Percentiles rank a stretch among this genome's conserved stretches.
phyloP scores from a whole-genome alignment of 192 early-diverging fungal genomes.

The Diversispora epigaea region DNA sequence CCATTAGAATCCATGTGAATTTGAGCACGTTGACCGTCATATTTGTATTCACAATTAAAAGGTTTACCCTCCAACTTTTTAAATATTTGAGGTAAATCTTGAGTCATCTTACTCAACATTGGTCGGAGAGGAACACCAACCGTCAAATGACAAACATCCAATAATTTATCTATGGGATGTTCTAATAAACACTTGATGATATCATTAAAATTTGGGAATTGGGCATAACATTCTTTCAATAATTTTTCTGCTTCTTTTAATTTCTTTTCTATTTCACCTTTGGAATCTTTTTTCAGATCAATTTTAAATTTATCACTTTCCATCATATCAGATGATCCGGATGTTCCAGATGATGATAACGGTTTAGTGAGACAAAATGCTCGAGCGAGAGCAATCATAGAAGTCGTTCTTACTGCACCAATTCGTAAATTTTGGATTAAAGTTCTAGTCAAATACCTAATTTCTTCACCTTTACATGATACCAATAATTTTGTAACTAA shows the following conservation, averaged over 20 bases:
- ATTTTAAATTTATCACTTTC: conserved; percentile 24
- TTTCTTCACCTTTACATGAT: conserved; percentile 45
- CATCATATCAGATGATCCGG: too few species aligned
- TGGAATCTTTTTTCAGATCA: conserved; percentile 43
- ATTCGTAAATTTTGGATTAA: conserved; percentile 78
- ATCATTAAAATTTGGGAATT: conserved; percentile 77
- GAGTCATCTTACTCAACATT: conserved; percentile 89
- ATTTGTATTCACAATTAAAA: conserved; percentile 90
- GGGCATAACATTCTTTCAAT: conserved; percentile 56
- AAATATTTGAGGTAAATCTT: conserved; percentile 74
- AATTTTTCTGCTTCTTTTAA: conserved; percentile 47
- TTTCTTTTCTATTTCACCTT: conserved; percentile 20
- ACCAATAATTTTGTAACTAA: conserved; percentile 48
- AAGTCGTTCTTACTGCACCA: conserved; percentile 76
- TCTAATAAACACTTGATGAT: conserved; percentile 70
- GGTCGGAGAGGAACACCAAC: conserved; percentile 81
- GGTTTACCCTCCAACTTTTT: conserved; percentile 72
- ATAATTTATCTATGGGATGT: conserved; percentile 57
- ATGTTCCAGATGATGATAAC: background rate
- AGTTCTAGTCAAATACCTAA: conserved; percentile 40
- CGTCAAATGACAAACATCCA: conserved; percentile 67
- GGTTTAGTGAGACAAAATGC: conserved; percentile 51
- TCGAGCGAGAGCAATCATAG: conserved; percentile 72
- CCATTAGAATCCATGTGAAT: conserved; percentile 51
- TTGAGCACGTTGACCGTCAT: conserved; percentile 90